Evolutionary conservation across 805 yeast genomes (phyloP), one percentile per base, ranked within the genome.

Genomic region (Ogataea salicorniae): DNA sequence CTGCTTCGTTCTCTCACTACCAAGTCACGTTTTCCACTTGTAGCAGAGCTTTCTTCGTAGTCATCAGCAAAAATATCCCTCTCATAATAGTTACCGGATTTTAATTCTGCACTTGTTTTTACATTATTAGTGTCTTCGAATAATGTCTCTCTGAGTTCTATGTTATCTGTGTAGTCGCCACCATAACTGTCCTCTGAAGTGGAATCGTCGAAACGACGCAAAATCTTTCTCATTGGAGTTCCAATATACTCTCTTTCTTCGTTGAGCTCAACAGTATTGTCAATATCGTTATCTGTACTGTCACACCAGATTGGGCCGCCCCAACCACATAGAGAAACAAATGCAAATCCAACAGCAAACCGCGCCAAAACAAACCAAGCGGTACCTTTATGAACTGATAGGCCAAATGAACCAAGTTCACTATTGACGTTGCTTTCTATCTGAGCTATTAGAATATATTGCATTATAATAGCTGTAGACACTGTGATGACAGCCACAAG

Each of bases 281-380:
- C 45, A n/a, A 23, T 18, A 35, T n/a, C 35, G 14, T 26, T 16
- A 8, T 37, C 46, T 2, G 80, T 79, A 43, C 77, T 73, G 7
- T 78, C 75, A 65, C 83, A 81, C 85, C 86, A 73, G 15, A 65
- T 51, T 2, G 75, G 73, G 7, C 75, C 74, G 7, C 64, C 67
- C 77, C 77, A 73, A 2, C 51, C 17, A 14, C 37, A 20, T 7
- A 50, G 8, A 18, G 50, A 43, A 31, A 60, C 15, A 8, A 55
- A 34, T 11, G 57, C 34, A 52, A 47, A 51, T 37, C 48, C 58
- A 41, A 69, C 57, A 1, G 67, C 51, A 5, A 66, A 13, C 79
- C 79, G 76, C 6, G 71, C 53, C 2, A 77, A 34, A 23, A 64
- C 37, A 47, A 73, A 68, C 75, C 76, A 79, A 0, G 60, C 46